Conservation (phyloP, 441 rosid genomes). For the Brassica hybrid region DNA sequence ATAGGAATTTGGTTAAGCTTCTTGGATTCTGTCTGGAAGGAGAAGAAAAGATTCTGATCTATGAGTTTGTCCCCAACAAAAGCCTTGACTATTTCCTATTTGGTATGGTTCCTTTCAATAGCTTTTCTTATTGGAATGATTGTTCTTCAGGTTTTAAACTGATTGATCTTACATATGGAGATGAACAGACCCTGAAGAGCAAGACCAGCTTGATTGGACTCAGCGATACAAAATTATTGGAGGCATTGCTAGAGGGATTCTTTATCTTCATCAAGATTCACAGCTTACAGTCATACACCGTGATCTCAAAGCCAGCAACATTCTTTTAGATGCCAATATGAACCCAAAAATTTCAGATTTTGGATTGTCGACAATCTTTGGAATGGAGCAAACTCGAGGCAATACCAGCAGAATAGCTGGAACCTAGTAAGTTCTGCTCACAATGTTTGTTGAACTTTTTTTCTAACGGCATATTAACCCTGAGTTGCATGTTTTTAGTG, state of each 20-base stretch:
- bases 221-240: constrained; percentile 49
- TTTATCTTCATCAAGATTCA: constrained; percentile 68
- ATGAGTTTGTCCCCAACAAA: constrained; percentile 55
- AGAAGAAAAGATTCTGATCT: constrained; percentile 50
- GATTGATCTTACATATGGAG: background rate
- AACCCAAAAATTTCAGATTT: constrained; percentile 61
- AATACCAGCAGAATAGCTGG: constrained; percentile 45
- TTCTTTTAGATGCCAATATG: constrained; percentile 52
- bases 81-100: constrained; percentile 52
- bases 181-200: constrained; percentile 42
- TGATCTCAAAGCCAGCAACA: constrained; percentile 58
- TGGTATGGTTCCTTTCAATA: constrained; percentile 40
- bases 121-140: background rate
- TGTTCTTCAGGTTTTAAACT: background rate
- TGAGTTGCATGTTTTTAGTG: constrained; percentile 22
- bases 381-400: constrained; percentile 49
- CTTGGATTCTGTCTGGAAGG: constrained; percentile 52
- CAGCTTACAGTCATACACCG: constrained; percentile 54
- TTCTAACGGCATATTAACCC: background rate
- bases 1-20: constrained; percentile 53
- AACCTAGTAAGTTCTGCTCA: constrained; percentile 49
- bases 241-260: constrained; percentile 56
- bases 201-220: constrained; percentile 48
- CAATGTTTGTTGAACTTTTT: background rate
- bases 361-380: constrained; percentile 52